Conservation (phyloP, 352 stramenopile genomes). For the Phytophthora sojae region DNA sequence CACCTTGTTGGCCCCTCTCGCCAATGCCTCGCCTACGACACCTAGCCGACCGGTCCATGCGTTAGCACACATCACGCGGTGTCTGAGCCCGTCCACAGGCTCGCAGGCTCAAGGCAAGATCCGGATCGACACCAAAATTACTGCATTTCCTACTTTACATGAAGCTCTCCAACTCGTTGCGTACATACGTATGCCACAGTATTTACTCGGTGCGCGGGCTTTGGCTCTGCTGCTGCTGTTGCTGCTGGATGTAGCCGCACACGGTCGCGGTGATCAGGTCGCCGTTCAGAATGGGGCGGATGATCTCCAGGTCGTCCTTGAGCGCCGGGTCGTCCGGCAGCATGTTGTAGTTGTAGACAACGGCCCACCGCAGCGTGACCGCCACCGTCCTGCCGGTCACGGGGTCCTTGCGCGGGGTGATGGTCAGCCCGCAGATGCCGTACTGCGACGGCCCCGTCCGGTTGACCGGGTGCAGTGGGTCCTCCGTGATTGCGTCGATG, state of each 20-base stretch:
- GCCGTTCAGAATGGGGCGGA: conserved; percentile 54
- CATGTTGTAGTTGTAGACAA: conserved; percentile 29
- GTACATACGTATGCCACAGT: not conserved
- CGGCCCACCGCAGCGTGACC: conserved; percentile 20
- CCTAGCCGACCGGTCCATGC: not conserved
- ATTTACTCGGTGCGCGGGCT: conserved; percentile 7
- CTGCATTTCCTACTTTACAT: conserved; percentile 12
- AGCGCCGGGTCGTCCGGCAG: conserved; percentile 20
- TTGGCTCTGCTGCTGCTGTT: conserved; percentile 15
- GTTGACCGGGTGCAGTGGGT: conserved; percentile 18
- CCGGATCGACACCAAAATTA: not conserved
- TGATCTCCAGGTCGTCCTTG: conserved; percentile 25
- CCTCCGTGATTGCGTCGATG: conserved; percentile 7
- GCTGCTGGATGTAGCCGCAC: conserved; percentile 42
- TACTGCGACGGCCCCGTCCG: conserved; percentile 9
- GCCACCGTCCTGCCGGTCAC: conserved; percentile 1
- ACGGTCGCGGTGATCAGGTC: conserved; percentile 48
- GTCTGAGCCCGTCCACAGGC: conserved; percentile 18
- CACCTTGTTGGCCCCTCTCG: not conserved
- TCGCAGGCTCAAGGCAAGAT: not conserved
- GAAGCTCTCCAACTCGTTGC: not conserved
- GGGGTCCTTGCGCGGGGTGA: conserved; percentile 16
- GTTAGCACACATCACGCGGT: conserved; percentile 10
- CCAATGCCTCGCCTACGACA: not conserved
- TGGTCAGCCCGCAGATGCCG: conserved; percentile 20